A percentile compares a stretch with the other conserved stretches of the same genome.
These are phyloP conservation scores for Pseudogymnoascus sp. DNA, from an alignment of 2,329 filamentous ascomycete species.

Conservation along the genomic window DNA sequence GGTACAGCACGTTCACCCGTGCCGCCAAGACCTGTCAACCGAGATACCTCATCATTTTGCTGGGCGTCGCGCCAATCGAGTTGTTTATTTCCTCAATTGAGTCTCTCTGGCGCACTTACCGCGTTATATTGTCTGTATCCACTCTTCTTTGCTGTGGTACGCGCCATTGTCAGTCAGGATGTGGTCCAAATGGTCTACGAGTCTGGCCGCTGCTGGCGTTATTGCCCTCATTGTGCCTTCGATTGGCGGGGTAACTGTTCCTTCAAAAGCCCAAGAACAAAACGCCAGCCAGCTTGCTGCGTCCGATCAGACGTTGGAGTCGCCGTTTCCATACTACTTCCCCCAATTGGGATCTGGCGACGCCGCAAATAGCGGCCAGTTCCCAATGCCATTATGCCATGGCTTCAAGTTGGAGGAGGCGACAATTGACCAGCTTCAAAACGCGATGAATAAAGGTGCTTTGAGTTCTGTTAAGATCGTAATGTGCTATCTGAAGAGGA, in stretches of 20 bases:
- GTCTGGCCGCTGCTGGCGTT: neutral
- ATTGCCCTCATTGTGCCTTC: neutral
- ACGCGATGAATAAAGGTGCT: slow-evolving; percentile 42
- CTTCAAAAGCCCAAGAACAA: slow-evolving; percentile 6
- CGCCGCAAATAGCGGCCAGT: slow-evolving; percentile 28
- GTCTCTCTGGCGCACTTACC: neutral
- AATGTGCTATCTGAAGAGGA: slow-evolving; percentile 53
- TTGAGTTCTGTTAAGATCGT: slow-evolving; percentile 52
- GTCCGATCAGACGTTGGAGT: slow-evolving; percentile 27
- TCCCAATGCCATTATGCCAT: slow-evolving; percentile 55
- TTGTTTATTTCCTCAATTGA: neutral
- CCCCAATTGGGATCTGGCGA: slow-evolving; percentile 29
- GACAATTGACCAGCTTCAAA: slow-evolving; percentile 59
- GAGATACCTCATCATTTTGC: neutral
- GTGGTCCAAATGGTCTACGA: slow-evolving; percentile 1
- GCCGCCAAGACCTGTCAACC: too few relatives aligned
- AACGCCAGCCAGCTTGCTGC: slow-evolving; percentile 22
- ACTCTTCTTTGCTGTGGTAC: neutral
- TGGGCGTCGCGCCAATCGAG: neutral
- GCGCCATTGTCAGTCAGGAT: neutral
- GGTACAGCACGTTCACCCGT: too few relatives aligned
- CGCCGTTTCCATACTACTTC: slow-evolving; percentile 31
- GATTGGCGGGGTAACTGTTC: neutral
- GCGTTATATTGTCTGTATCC: neutral
- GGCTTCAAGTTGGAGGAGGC: slow-evolving; percentile 58